Conservation (phyloP, 805 yeast species). For the Pichia paraexigua region DNA sequence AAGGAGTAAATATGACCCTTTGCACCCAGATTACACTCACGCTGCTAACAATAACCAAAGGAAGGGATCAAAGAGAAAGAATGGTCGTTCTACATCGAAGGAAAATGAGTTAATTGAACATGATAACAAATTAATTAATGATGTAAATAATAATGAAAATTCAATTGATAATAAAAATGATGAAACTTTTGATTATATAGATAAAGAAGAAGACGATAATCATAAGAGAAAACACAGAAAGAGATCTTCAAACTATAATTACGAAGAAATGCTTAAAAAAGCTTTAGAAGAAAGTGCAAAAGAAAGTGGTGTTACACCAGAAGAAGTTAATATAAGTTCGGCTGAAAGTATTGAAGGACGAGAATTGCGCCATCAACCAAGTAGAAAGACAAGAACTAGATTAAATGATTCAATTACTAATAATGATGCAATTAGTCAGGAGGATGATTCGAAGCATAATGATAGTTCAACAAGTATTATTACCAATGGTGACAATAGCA, state of each 20-base stretch:
- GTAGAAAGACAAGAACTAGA: conserved; percentile 21
- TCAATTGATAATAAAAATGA: neutral
- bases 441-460: conserved; percentile 4
- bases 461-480: neutral
- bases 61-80: conserved; percentile 15
- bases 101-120: conserved; percentile 2
- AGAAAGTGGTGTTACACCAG: conserved; percentile 36
- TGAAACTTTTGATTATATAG: neutral
- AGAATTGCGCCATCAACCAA: conserved; percentile 13
- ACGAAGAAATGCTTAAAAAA: conserved; percentile 30
- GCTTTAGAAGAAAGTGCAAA: conserved; percentile 52
- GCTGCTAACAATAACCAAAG: neutral
- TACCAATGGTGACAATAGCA: neutral
- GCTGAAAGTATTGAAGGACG: conserved; percentile 22
- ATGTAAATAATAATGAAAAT: conserved; percentile 1
- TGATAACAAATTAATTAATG: conserved; percentile 1
- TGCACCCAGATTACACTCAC: conserved; percentile 18
- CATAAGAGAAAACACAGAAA: conserved; percentile 7
- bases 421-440: conserved; percentile 10
- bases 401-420: conserved; percentile 31
- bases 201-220: conserved; percentile 6
- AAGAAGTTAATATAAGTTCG: conserved; percentile 28
- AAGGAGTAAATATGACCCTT: conserved; percentile 42
- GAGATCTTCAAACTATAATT: conserved; percentile 24
- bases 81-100: conserved; percentile 20